Evolutionary conservation across 1,284 basidiomycete genomes (phyloP).

Genomic region (Apiotrichum akiyoshidainum): DNA sequence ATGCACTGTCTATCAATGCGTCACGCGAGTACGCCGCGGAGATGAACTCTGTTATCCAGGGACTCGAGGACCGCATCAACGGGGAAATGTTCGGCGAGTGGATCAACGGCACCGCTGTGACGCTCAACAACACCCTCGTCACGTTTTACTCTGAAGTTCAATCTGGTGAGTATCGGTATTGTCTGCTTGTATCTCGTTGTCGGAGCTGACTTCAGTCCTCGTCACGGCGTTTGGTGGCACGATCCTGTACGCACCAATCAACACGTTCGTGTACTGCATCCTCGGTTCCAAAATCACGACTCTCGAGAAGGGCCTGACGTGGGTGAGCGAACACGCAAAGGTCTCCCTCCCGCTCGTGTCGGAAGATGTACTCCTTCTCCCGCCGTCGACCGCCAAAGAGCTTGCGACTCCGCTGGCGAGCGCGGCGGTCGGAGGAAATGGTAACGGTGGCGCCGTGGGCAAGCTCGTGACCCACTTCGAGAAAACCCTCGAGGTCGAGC

Average conservation of each 20-base stretch:
- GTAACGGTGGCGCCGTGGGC: slow-evolving; percentile 63
- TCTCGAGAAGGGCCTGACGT: slow-evolving; percentile 82
- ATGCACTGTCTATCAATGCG: slow-evolving; percentile 73
- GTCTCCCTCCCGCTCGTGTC: slow-evolving; percentile 73
- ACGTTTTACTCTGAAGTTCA: slow-evolving; percentile 54
- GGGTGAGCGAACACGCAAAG: slow-evolving; percentile 81
- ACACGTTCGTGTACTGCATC: slow-evolving; percentile 82
- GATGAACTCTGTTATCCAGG: slow-evolving; percentile 68
- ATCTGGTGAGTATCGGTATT: slow-evolving; percentile 26
- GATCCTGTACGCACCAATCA: slow-evolving; percentile 72
- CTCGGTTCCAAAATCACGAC: slow-evolving; percentile 83
- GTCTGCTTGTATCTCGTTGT: neutral
- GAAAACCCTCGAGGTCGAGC: slow-evolving; percentile 69
- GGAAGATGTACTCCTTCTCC: slow-evolving; percentile 69
- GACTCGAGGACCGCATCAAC: slow-evolving; percentile 73
- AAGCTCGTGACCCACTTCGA: slow-evolving; percentile 71
- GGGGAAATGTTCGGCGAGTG: slow-evolving; percentile 77
- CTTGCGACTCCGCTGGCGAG: slow-evolving; percentile 71
- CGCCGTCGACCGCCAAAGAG: slow-evolving; percentile 65
- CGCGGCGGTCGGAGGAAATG: slow-evolving; percentile 68
- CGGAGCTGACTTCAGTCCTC: slow-evolving; percentile 51
- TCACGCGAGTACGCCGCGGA: slow-evolving; percentile 69
- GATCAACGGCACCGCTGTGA: slow-evolving; percentile 86
- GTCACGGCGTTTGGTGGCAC: slow-evolving; percentile 73
- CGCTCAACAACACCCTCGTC: slow-evolving; percentile 64